Percentiles rank a stretch among this genome's conserved stretches.
Evolutionary conservation across 176 grass and related monocot genomes (phyloP).

Genomic region (Chloris gayana): DNA sequence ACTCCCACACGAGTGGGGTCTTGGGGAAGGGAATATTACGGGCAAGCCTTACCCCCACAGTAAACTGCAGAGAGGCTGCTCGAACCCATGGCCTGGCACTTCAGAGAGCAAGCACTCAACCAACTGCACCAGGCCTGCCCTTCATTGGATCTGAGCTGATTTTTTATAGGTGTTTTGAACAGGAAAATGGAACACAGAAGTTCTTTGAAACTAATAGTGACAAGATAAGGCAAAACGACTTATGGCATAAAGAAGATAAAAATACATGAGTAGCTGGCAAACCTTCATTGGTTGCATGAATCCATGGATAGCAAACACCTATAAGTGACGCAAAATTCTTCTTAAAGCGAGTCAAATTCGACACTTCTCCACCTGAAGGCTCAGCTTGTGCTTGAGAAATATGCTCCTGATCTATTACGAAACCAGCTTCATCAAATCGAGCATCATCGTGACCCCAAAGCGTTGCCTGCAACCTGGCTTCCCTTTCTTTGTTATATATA

Average conservation of each 20-base stretch:
- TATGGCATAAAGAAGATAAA: not conserved
- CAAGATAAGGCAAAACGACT: conserved; percentile 7
- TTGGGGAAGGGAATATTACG: no score
- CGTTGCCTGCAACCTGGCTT: conserved; percentile 96
- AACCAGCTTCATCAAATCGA: conserved; percentile 68
- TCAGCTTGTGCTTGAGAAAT: conserved; percentile 51
- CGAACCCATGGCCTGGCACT: no score
- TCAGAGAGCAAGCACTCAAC: no score
- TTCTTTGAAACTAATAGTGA: conserved; percentile 22
- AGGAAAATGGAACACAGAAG: conserved; percentile 7
- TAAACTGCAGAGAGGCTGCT: no score
- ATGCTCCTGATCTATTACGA: conserved; percentile 74
- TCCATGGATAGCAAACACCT: conserved; percentile 96
- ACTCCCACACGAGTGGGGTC: no score
- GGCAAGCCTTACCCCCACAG: no score
- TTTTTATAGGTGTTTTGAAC: not conserved
- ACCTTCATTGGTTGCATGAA: conserved; percentile 99
- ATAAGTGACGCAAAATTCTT: conserved; percentile 68
- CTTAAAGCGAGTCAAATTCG: conserved; percentile 67
- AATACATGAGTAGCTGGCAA: conserved; percentile 19
- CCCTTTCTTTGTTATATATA: conserved; percentile 96
- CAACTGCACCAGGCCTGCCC: no score
- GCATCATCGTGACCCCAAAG: conserved; percentile 88
- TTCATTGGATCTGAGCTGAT: no score
- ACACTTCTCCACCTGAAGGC: conserved; percentile 45